Evolutionary conservation across 495 filamentous ascomycete species (phyloP), one percentile per base, ranked within the genome.

Genomic region (Lepraria neglecta): DNA sequence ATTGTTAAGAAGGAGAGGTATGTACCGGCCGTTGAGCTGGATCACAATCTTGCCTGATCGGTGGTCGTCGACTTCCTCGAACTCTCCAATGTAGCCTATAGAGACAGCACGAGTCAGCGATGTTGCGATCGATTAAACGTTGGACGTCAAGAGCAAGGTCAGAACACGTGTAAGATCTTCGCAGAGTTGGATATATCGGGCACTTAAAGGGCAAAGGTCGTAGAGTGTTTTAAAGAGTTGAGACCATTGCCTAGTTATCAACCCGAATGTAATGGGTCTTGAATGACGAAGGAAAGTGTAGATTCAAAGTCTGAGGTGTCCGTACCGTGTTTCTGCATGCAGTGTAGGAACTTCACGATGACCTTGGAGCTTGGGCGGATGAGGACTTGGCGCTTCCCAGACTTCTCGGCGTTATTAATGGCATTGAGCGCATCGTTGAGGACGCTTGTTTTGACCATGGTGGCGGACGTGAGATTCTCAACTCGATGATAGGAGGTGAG

Each of bases 331-430:
- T 87, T 87, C 81, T 97, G 94, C 94, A 97, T 97, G 75, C 96
- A 92, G 73, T 82, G 83, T 69, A 98, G 80, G 84, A 97, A 97
- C 85, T 97, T 97, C 82, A 96, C 84, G 71, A 97, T 97, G 82
- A 97, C 94, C 86, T 98, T 98, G 71, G 92, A 97, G 76, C 83
- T 87, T 71, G 94, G 94, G 65, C 91, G 84, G 82, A 98, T 95
- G 70, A 97, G 76, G 69, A 97, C 94, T 80, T 98, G 94, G 69
- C 94, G 90, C 87, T 96, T 96, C 75, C 94, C 94, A 68, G 86
- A 82, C 87, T 97, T 97, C 84, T 98, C 94, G 82, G 94, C 94
- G 76, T 97, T 98, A 89, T 98, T 97, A 87, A 98, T 96, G 82
- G 86, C 84, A 76, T 97, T 97, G 69, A 98, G 90, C 76, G 92